Conservation (phyloP, 2,329 filamentous ascomycete species). For the Fusarium verticillioides region DNA sequence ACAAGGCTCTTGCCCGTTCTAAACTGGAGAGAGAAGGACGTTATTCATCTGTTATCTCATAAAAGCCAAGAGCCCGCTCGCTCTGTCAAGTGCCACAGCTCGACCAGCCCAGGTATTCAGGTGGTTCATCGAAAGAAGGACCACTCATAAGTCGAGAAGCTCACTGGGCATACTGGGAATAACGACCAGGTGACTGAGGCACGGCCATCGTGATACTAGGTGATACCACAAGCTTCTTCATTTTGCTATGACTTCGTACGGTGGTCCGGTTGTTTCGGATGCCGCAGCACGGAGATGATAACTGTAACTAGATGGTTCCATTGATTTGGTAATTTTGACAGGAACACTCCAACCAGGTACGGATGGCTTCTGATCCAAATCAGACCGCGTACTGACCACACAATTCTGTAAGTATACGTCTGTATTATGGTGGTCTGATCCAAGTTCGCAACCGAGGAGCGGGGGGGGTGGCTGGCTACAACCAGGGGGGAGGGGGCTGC, state of each 20-base stretch:
- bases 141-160: conserved; percentile 15
- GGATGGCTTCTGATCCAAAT: conserved; percentile 17
- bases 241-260: conserved; percentile 1
- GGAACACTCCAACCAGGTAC: conserved; percentile 22
- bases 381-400: conserved; percentile 11
- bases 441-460: conserved; percentile 44
- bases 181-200: conserved; percentile 11
- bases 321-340: conserved; percentile 22
- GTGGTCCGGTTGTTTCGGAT: conserved; percentile 21
- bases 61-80: conserved; percentile 3
- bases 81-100: conserved; percentile 26
- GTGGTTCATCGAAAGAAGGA: conserved; percentile 21
- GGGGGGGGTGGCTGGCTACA: conserved; percentile 43
- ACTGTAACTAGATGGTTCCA: conserved; percentile 25
- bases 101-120: conserved; percentile 15
- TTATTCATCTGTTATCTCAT: conserved; percentile 26
- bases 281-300: conserved; percentile 26
- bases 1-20: neutral
- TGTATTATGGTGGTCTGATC: conserved; percentile 45
- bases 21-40: conserved; percentile 5
- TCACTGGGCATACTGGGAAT: conserved; percentile 21
- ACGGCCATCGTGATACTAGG: conserved; percentile 35
- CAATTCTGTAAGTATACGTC: conserved; percentile 28
- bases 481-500: conserved; percentile 33
- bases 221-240: conserved; percentile 30